Base-by-base conservation (phyloP, 176 grass and related monocot species). In the Paspalum vaginatum region DNA sequence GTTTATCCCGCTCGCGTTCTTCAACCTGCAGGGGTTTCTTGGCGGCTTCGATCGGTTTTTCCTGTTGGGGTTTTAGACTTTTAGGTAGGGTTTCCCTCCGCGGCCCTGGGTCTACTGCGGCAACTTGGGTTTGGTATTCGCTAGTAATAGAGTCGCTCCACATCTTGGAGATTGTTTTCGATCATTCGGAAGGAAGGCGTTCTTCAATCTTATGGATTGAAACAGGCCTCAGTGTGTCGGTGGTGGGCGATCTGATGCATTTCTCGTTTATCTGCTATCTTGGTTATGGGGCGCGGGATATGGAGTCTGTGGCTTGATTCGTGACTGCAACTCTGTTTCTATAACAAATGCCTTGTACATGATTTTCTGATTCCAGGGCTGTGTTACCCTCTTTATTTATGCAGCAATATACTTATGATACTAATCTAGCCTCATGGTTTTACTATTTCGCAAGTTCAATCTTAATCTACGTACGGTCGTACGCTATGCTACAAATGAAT, bases 121-220 rank as follows among this genome's bases (percentile, higher is more conserved):
- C 14, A 72, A 39, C 49, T 63, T 79, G 18, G 47, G 12, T 16
- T 47, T 5, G 26, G 7, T 55, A 60, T 50, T 86, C 15, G 76
- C 49, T 14, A 18, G 39, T 42, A 66, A 65, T 66, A 70, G 68
- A n/a, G 47, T 52, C 25, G 81, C 60, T 47, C 22, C 61, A 67
- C 26, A 56, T 83, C 22, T 32, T 44, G 32, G 32, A 3, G 32
- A 32, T 32, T 32, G 32, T 2, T 32, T 2, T 32, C 32, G 71
- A 75, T 37, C 48, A 14, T 26, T 24, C 13, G 22, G 24, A 27
- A 26, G 59, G 25, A 27, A 26, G 59, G 25, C 5, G 59, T 61
- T 61, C 59, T 61, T 27, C 59, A 32, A 61, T 61, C 25, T 27
- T 61, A 7, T 61, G 22, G 14, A 4, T 61, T 61, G 24, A 60